A percentile compares a stretch with the other conserved stretches of the same genome.
Evolutionary conservation across 225 moss, liverwort and hornwort species (phyloP).

Genomic region (Physcomitrellopsis africana): DNA sequence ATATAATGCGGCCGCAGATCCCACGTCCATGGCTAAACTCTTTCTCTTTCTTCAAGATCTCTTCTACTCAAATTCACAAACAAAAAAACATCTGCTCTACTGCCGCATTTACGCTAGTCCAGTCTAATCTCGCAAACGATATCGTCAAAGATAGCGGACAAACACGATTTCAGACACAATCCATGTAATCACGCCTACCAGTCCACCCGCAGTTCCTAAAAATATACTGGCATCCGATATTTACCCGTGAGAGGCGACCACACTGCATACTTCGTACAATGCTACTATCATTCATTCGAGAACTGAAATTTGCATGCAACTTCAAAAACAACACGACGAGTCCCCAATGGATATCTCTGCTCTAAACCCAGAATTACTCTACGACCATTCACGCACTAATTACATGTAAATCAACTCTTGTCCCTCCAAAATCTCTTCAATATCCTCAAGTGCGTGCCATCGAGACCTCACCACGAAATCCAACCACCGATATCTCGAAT

Average conservation of each 20-base stretch:
- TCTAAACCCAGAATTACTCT: neutral
- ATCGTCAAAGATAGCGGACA: too few relatives aligned
- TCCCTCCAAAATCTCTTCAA: constrained; percentile 4
- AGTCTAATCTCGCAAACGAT: too few relatives aligned
- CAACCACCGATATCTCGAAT: neutral
- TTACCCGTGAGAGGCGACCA: neutral
- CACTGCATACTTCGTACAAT: neutral
- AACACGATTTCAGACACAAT: too few relatives aligned
- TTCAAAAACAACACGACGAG: neutral
- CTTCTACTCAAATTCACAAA: neutral
- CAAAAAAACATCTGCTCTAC: neutral
- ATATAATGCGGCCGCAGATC: constrained; percentile 41
- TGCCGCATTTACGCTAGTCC: too few relatives aligned
- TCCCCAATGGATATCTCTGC: neutral
- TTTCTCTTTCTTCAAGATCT: neutral
- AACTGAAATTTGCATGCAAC: neutral
- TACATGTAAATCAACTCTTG: neutral
- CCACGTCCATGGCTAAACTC: constrained; percentile 35
- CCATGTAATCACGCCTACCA: too few relatives aligned
- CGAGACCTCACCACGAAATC: neutral
- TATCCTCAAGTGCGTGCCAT: neutral
- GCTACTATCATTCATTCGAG: neutral
- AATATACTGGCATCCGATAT: too few relatives aligned
- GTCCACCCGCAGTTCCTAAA: too few relatives aligned
- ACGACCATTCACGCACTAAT: neutral